phyloP scores from a whole-genome alignment of 257 asterid genomes.

The Ajuga chamaepitys region DNA sequence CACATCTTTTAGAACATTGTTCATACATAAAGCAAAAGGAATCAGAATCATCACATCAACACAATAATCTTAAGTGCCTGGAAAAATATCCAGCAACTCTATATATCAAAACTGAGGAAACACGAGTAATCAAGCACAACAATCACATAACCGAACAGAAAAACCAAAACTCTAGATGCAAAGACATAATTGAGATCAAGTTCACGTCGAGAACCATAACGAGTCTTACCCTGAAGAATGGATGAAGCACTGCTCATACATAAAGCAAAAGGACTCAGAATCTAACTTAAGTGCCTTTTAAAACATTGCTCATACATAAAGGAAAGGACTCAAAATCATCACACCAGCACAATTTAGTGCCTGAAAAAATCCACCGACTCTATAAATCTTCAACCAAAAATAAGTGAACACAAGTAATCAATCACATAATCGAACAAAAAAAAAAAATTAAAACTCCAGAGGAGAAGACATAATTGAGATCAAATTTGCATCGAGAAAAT shows the following conservation, averaged over 20 bases:
- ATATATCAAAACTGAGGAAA: neutral
- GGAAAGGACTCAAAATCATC: too few species aligned
- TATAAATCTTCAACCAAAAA: neutral
- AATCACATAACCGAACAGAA: neutral
- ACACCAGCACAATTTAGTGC: too few species aligned
- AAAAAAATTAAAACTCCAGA: neutral
- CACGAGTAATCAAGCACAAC: neutral
- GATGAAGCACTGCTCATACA: constrained; percentile 2
- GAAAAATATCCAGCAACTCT: neutral
- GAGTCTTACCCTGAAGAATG: constrained; percentile 3
- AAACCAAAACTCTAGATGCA: neutral
- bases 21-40: constrained; percentile 2
- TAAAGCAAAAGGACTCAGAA: too few species aligned
- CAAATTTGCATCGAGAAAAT: neutral
- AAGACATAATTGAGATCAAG: neutral
- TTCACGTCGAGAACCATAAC: neutral
- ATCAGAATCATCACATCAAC: constrained; percentile 1
- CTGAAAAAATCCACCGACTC: neutral
- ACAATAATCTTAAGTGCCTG: too few species aligned
- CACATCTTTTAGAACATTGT: too few species aligned
- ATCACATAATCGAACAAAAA: neutral
- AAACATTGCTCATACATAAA: too few species aligned
- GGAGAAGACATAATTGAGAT: neutral
- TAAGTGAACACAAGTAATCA: neutral
- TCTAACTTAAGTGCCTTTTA: too few species aligned